A percentile compares a stretch with the other conserved stretches of the same genome.
phyloP scores from a whole-genome alignment of 306 rosid genomes.

The Amphicarpaea edgeworthii region DNA sequence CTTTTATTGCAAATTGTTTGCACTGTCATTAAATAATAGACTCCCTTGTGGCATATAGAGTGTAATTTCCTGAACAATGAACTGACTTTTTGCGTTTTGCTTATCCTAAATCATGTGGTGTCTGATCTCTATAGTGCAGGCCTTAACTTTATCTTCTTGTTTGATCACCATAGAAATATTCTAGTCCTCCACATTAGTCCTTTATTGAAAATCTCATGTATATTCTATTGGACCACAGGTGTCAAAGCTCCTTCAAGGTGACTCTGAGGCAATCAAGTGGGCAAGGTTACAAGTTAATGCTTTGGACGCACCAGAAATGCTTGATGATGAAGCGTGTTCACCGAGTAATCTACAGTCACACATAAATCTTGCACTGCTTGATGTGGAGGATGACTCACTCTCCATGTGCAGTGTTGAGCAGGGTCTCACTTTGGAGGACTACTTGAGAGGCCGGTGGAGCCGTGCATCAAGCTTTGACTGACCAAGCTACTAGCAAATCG shows the following conservation, averaged over 20 bases:
- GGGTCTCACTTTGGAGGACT: constrained; percentile 78
- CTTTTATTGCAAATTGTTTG: constrained; percentile 36
- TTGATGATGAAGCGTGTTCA: constrained; percentile 69
- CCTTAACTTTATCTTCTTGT: constrained; percentile 42
- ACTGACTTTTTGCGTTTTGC: constrained; percentile 16
- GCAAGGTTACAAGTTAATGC: constrained; percentile 74
- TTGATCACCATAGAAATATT: constrained; percentile 18
- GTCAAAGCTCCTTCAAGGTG: constrained; percentile 86
- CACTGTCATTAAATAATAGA: constrained; percentile 7
- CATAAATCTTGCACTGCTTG: constrained; percentile 89
- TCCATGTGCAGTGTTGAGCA: constrained; percentile 88
- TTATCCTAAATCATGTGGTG: constrained; percentile 40
- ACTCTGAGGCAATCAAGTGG: constrained; percentile 73
- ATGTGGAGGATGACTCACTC: constrained; percentile 92
- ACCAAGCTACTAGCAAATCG: constrained; percentile 44
- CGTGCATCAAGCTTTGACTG: constrained; percentile 95
- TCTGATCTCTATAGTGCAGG: constrained; percentile 17
- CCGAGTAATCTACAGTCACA: constrained; percentile 82
- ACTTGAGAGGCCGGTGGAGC: constrained; percentile 91
- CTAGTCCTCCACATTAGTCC: constrained; percentile 13
- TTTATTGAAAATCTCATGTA: constrained; percentile 15
- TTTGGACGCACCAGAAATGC: constrained; percentile 53
- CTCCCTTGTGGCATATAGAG: constrained; percentile 12
- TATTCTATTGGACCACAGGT: constrained; percentile 61
- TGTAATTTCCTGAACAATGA: constrained; percentile 26